Conservation (phyloP, 306 rosid species). For the Heteromeles arbutifolia region DNA sequence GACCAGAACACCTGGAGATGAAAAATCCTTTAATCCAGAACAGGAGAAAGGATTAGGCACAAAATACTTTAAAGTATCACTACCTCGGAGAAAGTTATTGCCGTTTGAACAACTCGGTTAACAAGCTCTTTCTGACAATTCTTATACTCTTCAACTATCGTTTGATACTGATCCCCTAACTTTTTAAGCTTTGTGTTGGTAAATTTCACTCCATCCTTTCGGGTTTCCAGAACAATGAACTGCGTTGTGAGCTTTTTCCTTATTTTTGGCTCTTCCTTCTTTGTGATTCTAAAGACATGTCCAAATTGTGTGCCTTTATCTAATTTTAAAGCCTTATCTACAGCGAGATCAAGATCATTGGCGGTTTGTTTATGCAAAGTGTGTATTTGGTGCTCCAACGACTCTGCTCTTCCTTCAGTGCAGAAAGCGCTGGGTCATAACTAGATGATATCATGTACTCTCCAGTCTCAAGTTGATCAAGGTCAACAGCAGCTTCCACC, state of each 20-base stretch:
- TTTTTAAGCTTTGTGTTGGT: slow-evolving; percentile 86
- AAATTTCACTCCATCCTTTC: slow-evolving; percentile 97
- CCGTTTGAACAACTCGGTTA: slow-evolving; percentile 59
- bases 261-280: slow-evolving; percentile 96
- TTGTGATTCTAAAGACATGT: slow-evolving; percentile 91
- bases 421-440: slow-evolving; percentile 64
- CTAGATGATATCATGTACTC: slow-evolving; percentile 88
- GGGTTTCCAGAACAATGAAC: slow-evolving; percentile 86
- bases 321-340: slow-evolving; percentile 80
- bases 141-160: slow-evolving; percentile 76
- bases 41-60: slow-evolving; percentile 10
- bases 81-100: slow-evolving; percentile 77
- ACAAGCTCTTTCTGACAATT: slow-evolving; percentile 79
- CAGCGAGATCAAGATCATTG: slow-evolving; percentile 71
- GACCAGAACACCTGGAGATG: slow-evolving; percentile 67
- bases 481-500: slow-evolving; percentile 86
- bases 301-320: slow-evolving; percentile 94
- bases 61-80: slow-evolving; percentile 1
- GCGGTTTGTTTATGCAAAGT: slow-evolving; percentile 70
- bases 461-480: slow-evolving; percentile 87
- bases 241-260: slow-evolving; percentile 88
- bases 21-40: slow-evolving; percentile 21
- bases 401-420: slow-evolving; percentile 65
- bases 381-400: slow-evolving; percentile 63
- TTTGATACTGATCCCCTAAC: slow-evolving; percentile 79